Percentiles rank a stretch among this genome's conserved stretches.
Evolutionary conservation across 108 stramenopile species (phyloP).

Genomic region (Cyclotella baltica): DNA sequence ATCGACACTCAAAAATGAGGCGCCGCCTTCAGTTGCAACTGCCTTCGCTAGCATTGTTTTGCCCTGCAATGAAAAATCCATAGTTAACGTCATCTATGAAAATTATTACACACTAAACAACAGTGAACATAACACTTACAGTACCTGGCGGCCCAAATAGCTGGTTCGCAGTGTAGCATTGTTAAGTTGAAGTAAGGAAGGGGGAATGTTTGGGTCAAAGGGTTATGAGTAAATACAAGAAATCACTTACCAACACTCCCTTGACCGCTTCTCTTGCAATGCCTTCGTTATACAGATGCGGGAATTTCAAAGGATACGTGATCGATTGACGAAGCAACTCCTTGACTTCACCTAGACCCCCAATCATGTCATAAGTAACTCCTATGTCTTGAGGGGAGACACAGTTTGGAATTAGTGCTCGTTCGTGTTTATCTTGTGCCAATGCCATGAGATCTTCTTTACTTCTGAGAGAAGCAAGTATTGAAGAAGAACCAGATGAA

Average conservation of each 20-base stretch:
- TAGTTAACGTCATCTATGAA: background rate
- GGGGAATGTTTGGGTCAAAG: background rate
- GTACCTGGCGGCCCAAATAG: slow-evolving; percentile 94
- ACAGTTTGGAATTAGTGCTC: slow-evolving; percentile 85
- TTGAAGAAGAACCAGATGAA: slow-evolving; percentile 54
- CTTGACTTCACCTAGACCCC: slow-evolving; percentile 92
- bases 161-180: too few species aligned
- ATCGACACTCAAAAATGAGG: slow-evolving; percentile 95
- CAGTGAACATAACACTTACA: slow-evolving; percentile 12
- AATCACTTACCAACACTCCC: slow-evolving; percentile 87
- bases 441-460: slow-evolving; percentile 84
- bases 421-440: slow-evolving; percentile 93
- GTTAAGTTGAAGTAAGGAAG: too few species aligned
- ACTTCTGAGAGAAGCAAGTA: slow-evolving; percentile 63
- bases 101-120: background rate
- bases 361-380: slow-evolving; percentile 97
- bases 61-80: slow-evolving; percentile 45
- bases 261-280: slow-evolving; percentile 94
- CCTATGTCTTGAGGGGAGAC: slow-evolving; percentile 92
- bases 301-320: slow-evolving; percentile 96
- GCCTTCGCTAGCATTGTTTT: slow-evolving; percentile 97
- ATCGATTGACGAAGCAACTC: slow-evolving; percentile 94
- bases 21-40: slow-evolving; percentile 98
- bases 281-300: slow-evolving; percentile 94
- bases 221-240: too few species aligned